Percentiles rank a stretch among this genome's conserved stretches.
phyloP scores from a whole-genome alignment of 768 basidiomycete species.

The Phlegmacium glaucopus region DNA sequence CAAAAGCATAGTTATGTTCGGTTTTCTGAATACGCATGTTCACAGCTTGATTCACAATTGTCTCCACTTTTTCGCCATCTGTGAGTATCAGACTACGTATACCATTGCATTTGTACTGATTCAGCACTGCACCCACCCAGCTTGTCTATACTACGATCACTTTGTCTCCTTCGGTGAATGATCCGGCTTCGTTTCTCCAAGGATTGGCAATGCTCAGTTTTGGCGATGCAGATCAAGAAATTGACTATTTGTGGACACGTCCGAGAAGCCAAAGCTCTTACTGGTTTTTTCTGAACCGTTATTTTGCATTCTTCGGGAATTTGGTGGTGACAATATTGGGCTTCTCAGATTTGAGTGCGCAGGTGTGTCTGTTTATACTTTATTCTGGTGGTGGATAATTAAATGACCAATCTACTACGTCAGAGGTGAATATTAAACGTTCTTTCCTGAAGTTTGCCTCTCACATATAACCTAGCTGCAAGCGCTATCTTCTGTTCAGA shows the following conservation, averaged over 20 bases:
- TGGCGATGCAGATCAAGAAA: conserved; percentile 30
- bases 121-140: conserved; percentile 13
- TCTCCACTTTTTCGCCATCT: conserved; percentile 29
- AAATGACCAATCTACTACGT: conserved; percentile 9
- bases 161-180: conserved; percentile 30
- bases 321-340: conserved; percentile 27
- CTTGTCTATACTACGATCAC: conserved; percentile 39
- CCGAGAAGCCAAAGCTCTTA: conserved; percentile 35
- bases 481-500: conserved; percentile 33
- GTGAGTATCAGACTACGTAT: conserved; percentile 19
- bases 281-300: conserved; percentile 50
- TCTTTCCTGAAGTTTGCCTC: neutral
- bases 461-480: conserved; percentile 32
- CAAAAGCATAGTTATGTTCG: too few relatives aligned
- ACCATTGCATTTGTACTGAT: neutral
- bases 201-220: neutral
- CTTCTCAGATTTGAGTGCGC: conserved; percentile 21
- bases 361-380: conserved; percentile 16
- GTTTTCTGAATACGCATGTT: too few relatives aligned
- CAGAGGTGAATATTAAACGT: conserved; percentile 6
- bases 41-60: conserved; percentile 25
- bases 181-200: neutral
- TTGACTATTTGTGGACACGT: conserved; percentile 42
- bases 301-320: conserved; percentile 41
- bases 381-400: conserved; percentile 2